Evolutionary conservation across 2,329 filamentous ascomycete genomes (phyloP).

Genomic region (Alternaria postmessia): DNA sequence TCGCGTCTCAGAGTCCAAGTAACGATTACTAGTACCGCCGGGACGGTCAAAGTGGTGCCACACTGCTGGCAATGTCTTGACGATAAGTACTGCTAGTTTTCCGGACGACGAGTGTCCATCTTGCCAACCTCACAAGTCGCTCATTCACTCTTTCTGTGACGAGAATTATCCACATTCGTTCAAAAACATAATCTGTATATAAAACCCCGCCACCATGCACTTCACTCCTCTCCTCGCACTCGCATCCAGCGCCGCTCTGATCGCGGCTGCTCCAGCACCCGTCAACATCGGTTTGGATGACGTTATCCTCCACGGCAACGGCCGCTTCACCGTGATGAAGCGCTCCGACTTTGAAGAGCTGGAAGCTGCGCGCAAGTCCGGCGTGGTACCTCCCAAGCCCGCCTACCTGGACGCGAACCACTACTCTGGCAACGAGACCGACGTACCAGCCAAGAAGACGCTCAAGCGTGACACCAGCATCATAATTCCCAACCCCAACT

Average conservation of each 20-base stretch:
- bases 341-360: slow-evolving; percentile 31
- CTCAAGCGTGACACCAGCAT: slow-evolving; percentile 25
- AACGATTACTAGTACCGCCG: background rate
- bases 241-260: slow-evolving; percentile 21
- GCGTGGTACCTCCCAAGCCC: slow-evolving; percentile 27
- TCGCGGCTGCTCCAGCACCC: slow-evolving; percentile 26
- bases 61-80: background rate
- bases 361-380: slow-evolving; percentile 23
- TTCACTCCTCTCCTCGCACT: slow-evolving; percentile 25
- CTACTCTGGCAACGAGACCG: slow-evolving; percentile 18
- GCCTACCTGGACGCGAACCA: slow-evolving; percentile 25
- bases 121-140: slow-evolving; percentile 1
- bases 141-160: slow-evolving; percentile 2
- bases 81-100: background rate
- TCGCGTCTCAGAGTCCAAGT: background rate
- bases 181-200: slow-evolving; percentile 3
- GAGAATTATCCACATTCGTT: slow-evolving; percentile 3
- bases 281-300: slow-evolving; percentile 32
- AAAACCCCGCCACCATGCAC: slow-evolving; percentile 22
- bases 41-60: background rate
- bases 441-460: background rate
- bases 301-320: slow-evolving; percentile 37
- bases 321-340: slow-evolving; percentile 35
- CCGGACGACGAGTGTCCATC: background rate
- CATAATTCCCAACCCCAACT: slow-evolving; percentile 30